Evolutionary conservation across 2,329 filamentous ascomycete genomes (phyloP), one percentile per base, ranked within the genome.

Genomic region (Colletotrichum chlorophyti): DNA sequence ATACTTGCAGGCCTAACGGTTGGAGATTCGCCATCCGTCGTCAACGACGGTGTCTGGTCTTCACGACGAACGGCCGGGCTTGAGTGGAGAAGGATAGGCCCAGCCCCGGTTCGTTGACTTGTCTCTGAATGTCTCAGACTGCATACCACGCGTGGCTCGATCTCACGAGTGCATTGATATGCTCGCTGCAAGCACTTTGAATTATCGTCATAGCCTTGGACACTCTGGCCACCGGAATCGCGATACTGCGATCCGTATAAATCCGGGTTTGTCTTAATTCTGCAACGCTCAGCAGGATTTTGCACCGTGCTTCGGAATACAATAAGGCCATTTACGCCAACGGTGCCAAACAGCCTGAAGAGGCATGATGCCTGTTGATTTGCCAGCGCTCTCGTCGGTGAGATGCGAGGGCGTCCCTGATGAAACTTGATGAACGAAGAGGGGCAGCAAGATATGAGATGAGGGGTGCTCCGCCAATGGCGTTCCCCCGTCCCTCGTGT

Each of bases 391-490:
- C 38, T 38, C 24, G 26, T 52, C 5, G 32, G 14, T 34, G 10
- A n/a, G 21, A 38, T 15, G 40, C 26, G 47, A 52, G 12, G 15
- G 32, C 31, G 32, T 35, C 40, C n/a, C 26, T 32, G 21, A 31
- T 47, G 54, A 53, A 53, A 58, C 48, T 34, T 42, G 48, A 46
- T 15, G 49, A 34, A n/a, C 15, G 32, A 32, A 51, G 34, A 37
- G 47, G 29, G 24, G 38, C 15, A 17, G n/a, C 26, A 21, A 52
- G 47, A n/a, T n/a, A n/a, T n/a, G 32, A 37, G 3, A 43, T 41
- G 29, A 49, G 53, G 50, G 38, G 38, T 31, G 14, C 5, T 41
- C 27, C 17, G n/a, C 34, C 15, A 14, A 42, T 26, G 41, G 54
- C 27, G 49, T 17, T n/a, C 47, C n/a, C n/a, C n/a, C n/a, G n/a